Percentiles rank a stretch among this genome's conserved stretches.
Conservation (phyloP, 2,329 filamentous ascomycete species). For the Sporothrix brasiliensis region DNA sequence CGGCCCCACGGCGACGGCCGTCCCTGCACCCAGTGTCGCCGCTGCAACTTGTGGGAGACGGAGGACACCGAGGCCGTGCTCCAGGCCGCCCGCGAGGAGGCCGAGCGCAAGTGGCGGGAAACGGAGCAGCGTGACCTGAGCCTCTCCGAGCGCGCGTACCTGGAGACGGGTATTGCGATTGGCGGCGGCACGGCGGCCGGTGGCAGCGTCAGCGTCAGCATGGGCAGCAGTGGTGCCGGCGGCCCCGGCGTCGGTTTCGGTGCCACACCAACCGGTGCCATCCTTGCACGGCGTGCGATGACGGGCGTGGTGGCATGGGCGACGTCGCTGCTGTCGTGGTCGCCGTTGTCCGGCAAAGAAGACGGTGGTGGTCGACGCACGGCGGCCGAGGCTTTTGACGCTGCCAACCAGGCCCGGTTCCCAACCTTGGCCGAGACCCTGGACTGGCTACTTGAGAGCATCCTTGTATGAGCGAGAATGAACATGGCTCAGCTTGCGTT, state of each 20-base stretch:
- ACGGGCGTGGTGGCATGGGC: neutral
- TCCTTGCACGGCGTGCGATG: neutral
- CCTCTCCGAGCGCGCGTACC: constrained; percentile 58
- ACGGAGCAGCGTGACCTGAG: constrained; percentile 63
- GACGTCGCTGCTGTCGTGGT: neutral
- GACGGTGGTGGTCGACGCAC: constrained; percentile 18
- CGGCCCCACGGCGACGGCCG: constrained; percentile 73
- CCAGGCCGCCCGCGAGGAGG: constrained; percentile 68
- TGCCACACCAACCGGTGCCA: neutral
- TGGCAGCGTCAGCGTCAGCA: neutral
- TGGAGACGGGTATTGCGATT: constrained; percentile 56
- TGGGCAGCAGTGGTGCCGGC: neutral
- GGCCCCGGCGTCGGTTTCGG: neutral
- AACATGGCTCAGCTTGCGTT: neutral
- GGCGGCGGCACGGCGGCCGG: constrained; percentile 31
- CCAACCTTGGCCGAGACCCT: constrained; percentile 51
- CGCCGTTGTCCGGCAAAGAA: neutral
- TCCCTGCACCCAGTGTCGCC: constrained; percentile 75
- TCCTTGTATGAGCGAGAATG: constrained; percentile 45
- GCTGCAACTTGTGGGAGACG: constrained; percentile 77
- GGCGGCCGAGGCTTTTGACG: constrained; percentile 27
- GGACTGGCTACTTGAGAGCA: constrained; percentile 51
- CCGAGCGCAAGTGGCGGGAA: constrained; percentile 70
- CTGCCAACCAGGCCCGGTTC: constrained; percentile 31
- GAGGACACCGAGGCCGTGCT: constrained; percentile 73